These are phyloP conservation scores for Gremmenia infestans DNA, from an alignment of 2,329 filamentous ascomycete genomes.

Conservation along the genomic window DNA sequence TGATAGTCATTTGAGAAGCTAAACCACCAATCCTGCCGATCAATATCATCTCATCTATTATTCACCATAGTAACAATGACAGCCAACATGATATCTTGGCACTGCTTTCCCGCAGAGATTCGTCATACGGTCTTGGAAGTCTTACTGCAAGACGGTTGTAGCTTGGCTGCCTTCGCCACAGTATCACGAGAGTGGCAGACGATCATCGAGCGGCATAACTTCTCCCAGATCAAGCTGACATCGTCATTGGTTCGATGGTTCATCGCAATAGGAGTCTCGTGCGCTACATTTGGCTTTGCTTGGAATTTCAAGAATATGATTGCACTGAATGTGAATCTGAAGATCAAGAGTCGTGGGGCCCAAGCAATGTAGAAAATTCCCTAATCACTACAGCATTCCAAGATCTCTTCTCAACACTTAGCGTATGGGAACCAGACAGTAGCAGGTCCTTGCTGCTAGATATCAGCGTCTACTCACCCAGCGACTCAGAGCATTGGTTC, in stretches of 20 bases:
- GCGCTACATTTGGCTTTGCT: slow-evolving; percentile 17
- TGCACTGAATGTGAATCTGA: slow-evolving; percentile 12
- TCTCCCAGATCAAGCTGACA: slow-evolving; percentile 15
- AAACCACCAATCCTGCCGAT: too few species aligned
- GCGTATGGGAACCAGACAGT: slow-evolving; percentile 31
- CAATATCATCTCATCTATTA: neutral
- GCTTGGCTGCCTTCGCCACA: slow-evolving; percentile 14
- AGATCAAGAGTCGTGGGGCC: slow-evolving; percentile 18
- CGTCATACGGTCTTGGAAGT: slow-evolving; percentile 13
- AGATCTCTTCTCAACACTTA: slow-evolving; percentile 30
- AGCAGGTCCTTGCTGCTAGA: slow-evolving; percentile 31
- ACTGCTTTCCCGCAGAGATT: slow-evolving; percentile 16
- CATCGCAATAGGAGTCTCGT: slow-evolving; percentile 17
- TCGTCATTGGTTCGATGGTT: slow-evolving; percentile 14
- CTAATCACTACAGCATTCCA: slow-evolving; percentile 29
- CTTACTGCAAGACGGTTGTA: slow-evolving; percentile 16
- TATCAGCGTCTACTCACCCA: slow-evolving; percentile 36
- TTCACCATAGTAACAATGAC: neutral
- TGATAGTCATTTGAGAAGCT: too few species aligned
- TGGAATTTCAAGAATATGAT: slow-evolving; percentile 18
- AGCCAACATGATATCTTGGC: slow-evolving; percentile 3
- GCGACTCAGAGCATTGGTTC: slow-evolving; percentile 35
- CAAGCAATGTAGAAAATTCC: slow-evolving; percentile 24
- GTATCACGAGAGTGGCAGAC: slow-evolving; percentile 18
- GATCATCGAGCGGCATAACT: slow-evolving; percentile 14